phyloP scores from a whole-genome alignment of 78 protist species.

The Dictyostelium discoideum region DNA sequence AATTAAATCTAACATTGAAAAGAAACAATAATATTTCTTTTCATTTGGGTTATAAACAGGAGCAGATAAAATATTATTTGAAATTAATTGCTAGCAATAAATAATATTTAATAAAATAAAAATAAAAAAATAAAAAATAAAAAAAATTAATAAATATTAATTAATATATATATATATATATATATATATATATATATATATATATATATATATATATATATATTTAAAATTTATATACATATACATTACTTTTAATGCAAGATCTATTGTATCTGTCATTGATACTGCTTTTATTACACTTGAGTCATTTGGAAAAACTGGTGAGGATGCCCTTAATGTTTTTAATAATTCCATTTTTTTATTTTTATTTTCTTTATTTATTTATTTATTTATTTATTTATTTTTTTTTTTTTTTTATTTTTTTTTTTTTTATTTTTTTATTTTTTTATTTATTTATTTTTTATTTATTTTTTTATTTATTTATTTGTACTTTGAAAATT shows the following conservation, averaged over 20 bases:
- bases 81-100: slow-evolving; percentile 49
- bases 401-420: background rate
- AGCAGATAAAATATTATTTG: slow-evolving; percentile 63
- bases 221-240: background rate
- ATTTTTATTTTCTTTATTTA: background rate
- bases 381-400: background rate
- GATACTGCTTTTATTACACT: background rate
- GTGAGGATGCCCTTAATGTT: slow-evolving; percentile 50
- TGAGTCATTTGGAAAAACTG: slow-evolving; percentile 65
- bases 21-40: slow-evolving; percentile 47
- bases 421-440: background rate
- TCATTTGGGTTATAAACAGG: slow-evolving; percentile 64
- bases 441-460: background rate
- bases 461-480: too few relatives aligned
- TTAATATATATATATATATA: too few relatives aligned
- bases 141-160: background rate
- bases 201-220: too few relatives aligned
- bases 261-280: slow-evolving; percentile 18
- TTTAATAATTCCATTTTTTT: slow-evolving; percentile 59
- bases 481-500: too few relatives aligned
- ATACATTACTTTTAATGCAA: slow-evolving; percentile 35
- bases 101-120: background rate
- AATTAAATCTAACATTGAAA: slow-evolving; percentile 56
- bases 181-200: too few relatives aligned
- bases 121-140: background rate